phyloP scores from a whole-genome alignment of 169 alveolate genomes.

The Plasmodium yoelii region DNA sequence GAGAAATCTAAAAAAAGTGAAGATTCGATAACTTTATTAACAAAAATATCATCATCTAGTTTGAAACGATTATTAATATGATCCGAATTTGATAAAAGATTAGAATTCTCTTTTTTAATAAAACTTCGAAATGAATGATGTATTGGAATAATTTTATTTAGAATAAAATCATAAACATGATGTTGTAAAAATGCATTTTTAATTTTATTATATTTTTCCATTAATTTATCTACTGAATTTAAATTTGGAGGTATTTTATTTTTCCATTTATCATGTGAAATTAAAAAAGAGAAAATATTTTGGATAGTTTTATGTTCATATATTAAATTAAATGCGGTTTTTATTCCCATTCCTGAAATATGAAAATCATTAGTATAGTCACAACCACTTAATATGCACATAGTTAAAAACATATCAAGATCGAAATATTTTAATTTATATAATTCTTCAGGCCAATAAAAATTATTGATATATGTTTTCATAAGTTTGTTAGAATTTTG shows the following conservation, averaged over 20 bases:
- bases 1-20: conserved; percentile 13
- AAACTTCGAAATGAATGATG: conserved; percentile 47
- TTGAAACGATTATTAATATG: too few species aligned
- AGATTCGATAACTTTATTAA: conserved; percentile 17
- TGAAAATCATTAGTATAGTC: conserved; percentile 87
- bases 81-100: too few species aligned
- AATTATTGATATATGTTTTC: conserved; percentile 50
- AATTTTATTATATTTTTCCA: conserved; percentile 77
- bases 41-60: background rate
- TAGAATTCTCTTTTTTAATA: background rate
- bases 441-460: conserved; percentile 74
- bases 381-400: conserved; percentile 87
- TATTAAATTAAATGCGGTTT: conserved; percentile 81
- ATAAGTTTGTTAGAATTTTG: conserved; percentile 60
- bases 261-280: conserved; percentile 77
- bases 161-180: conserved; percentile 80
- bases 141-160: conserved; percentile 32
- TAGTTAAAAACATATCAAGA: conserved; percentile 82
- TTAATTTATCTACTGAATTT: conserved; percentile 75
- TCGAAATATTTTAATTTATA: conserved; percentile 79
- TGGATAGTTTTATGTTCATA: conserved; percentile 77
- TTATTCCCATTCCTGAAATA: conserved; percentile 86
- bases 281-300: conserved; percentile 68
- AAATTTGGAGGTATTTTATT: conserved; percentile 81
- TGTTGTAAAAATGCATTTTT: conserved; percentile 82